phyloP scores from a whole-genome alignment of 768 basidiomycete species.

The Tulasnella sp. region DNA sequence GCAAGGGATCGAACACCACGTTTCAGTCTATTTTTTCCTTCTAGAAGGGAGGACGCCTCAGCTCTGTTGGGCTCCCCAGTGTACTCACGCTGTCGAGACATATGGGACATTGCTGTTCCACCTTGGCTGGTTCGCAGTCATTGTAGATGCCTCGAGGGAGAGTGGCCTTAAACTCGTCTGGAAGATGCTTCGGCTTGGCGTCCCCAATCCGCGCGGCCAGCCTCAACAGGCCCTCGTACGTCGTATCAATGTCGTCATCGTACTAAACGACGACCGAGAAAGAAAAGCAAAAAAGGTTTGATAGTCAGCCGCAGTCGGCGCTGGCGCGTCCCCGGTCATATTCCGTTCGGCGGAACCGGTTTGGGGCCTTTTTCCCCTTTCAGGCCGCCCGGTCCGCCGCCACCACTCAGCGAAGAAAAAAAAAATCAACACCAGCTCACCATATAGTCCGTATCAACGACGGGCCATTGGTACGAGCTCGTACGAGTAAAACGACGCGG shows the following conservation, averaged over 20 bases:
- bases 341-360: no score
- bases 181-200: slow-evolving; percentile 19
- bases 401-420: no score
- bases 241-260: slow-evolving; percentile 20
- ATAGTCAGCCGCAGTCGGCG: no score
- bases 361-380: no score
- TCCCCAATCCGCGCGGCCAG: slow-evolving; percentile 20
- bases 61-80: background rate
- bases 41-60: no score
- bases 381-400: no score
- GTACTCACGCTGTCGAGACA: slow-evolving; percentile 7
- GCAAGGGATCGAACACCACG: background rate
- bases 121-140: slow-evolving; percentile 13
- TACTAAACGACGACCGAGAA: no score
- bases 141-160: slow-evolving; percentile 16
- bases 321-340: no score
- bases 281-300: background rate
- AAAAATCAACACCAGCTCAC: no score
- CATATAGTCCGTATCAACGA: slow-evolving; percentile 11
- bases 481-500: background rate
- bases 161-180: background rate
- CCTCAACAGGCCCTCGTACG: slow-evolving; percentile 20
- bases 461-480: background rate
- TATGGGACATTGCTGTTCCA: slow-evolving; percentile 17
- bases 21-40: background rate